phyloP scores from a whole-genome alignment of 2,329 filamentous ascomycete genomes.

The Phoma sp. region DNA sequence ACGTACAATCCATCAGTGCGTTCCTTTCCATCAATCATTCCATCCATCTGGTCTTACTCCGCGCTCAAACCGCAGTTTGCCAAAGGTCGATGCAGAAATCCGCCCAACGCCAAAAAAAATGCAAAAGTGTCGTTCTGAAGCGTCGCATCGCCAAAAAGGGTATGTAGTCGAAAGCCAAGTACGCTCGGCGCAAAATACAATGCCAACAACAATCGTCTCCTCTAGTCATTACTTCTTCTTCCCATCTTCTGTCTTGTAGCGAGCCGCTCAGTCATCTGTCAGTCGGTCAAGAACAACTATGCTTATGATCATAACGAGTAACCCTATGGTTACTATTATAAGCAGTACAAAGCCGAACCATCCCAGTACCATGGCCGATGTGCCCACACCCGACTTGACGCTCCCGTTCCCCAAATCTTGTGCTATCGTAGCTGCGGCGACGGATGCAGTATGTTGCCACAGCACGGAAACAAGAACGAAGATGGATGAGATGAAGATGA shows the following conservation, averaged over 20 bases:
- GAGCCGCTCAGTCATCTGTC: slow-evolving; percentile 47
- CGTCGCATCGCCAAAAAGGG: slow-evolving; percentile 36
- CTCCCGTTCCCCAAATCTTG: slow-evolving; percentile 92
- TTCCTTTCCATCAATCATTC: slow-evolving; percentile 21
- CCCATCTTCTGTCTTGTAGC: neutral
- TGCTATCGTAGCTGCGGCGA: slow-evolving; percentile 90
- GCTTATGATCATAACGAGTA: slow-evolving; percentile 96
- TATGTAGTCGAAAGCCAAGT: slow-evolving; percentile 40
- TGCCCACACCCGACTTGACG: slow-evolving; percentile 86
- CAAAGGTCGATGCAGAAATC: slow-evolving; percentile 8
- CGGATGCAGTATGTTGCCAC: slow-evolving; percentile 96
- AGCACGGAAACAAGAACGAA: slow-evolving; percentile 72
- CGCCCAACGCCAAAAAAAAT: slow-evolving; percentile 42
- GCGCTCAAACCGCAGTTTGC: slow-evolving; percentile 6
- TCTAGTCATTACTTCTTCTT: slow-evolving; percentile 20
- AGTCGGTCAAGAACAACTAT: slow-evolving; percentile 76
- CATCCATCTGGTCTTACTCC: slow-evolving; percentile 10
- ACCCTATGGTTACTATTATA: slow-evolving; percentile 92
- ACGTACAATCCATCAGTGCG: slow-evolving; percentile 32
- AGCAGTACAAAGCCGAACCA: slow-evolving; percentile 96
- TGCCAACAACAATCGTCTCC: slow-evolving; percentile 20
- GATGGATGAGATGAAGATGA: slow-evolving; percentile 78
- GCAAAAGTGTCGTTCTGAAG: slow-evolving; percentile 32
- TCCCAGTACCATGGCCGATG: slow-evolving; percentile 92
- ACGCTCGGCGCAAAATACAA: slow-evolving; percentile 37